Percentiles rank a stretch among this genome's conserved stretches.
Evolutionary conservation across 495 filamentous ascomycete species (phyloP).

Genomic region (Cladorrhinum samala): DNA sequence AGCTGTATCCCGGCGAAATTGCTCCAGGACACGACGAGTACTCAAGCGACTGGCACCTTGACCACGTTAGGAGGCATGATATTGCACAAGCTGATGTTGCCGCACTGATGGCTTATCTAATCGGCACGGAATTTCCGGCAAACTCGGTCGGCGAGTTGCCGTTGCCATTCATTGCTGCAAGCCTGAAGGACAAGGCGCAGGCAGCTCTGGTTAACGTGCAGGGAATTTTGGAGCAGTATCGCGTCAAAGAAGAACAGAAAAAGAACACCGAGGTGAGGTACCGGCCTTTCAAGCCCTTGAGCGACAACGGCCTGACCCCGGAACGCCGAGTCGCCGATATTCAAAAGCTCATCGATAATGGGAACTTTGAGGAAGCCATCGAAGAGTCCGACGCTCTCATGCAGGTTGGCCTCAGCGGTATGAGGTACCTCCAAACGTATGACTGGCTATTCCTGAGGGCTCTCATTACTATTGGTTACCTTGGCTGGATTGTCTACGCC

Average conservation of each 20-base stretch:
- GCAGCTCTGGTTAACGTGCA: constrained; percentile 81
- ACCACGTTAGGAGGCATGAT: constrained; percentile 76
- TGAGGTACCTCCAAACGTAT: constrained; percentile 88
- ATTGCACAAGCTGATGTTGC: constrained; percentile 94
- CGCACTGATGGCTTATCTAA: constrained; percentile 93
- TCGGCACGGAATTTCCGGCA: constrained; percentile 83
- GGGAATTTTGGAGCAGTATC: constrained; percentile 94
- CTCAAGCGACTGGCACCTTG: constrained; percentile 81
- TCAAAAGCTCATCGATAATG: constrained; percentile 57
- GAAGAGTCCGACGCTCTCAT: constrained; percentile 67
- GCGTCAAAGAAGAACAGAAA: constrained; percentile 87
- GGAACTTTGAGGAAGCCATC: constrained; percentile 68
- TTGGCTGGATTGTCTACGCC: constrained; percentile 96
- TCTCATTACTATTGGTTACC: constrained; percentile 87
- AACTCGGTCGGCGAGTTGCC: constrained; percentile 96
- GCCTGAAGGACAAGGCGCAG: constrained; percentile 69
- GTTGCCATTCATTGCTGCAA: constrained; percentile 68
- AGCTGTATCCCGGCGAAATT: constrained; percentile 43
- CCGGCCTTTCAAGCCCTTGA: constrained; percentile 58
- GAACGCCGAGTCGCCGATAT: constrained; percentile 65
- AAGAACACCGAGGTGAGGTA: constrained; percentile 68
- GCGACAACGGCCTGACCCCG: constrained; percentile 55
- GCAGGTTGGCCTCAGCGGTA: constrained; percentile 68
- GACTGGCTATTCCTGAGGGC: constrained; percentile 97
- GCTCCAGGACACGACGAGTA: constrained; percentile 87